Percentiles rank a stretch among this genome's conserved stretches.
Evolutionary conservation across 2,329 filamentous ascomycete genomes (phyloP).

Genomic region (Pseudocercospora fijiensis): DNA sequence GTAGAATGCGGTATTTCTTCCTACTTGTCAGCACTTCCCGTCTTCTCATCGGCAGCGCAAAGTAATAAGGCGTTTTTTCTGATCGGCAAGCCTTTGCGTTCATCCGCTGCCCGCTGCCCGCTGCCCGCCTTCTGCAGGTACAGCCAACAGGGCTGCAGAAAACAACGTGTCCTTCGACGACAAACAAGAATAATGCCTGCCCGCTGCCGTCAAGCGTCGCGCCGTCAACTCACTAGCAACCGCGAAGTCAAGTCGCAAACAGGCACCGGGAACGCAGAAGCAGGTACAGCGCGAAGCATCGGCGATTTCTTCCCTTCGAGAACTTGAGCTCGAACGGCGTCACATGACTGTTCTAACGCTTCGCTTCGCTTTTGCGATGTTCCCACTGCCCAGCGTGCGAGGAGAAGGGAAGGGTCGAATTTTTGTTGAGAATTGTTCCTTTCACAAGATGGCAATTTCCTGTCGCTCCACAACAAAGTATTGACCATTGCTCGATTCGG

Average conservation of each 20-base stretch:
- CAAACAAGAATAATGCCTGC: not conserved
- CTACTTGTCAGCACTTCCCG: not conserved
- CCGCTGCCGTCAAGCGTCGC: constrained; percentile 4
- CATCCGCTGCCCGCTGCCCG: not conserved
- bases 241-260: constrained; percentile 4
- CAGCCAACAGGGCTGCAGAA: constrained; percentile 4
- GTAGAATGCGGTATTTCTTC: not conserved
- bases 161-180: constrained; percentile 3
- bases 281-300: not conserved
- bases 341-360: not conserved
- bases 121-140: constrained; percentile 6
- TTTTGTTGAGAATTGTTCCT: not conserved
- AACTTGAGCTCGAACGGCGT: not conserved
- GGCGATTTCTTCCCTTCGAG: not conserved
- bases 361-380: not conserved
- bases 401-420: not conserved
- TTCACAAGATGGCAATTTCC: constrained; percentile 4
- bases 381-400: not conserved
- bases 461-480: constrained; percentile 13
- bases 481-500: constrained; percentile 8
- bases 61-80: not conserved
- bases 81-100: not conserved
- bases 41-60: not conserved
- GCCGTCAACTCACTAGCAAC: constrained; percentile 1
- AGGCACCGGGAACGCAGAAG: constrained; percentile 5